phyloP scores from a whole-genome alignment of 495 filamentous ascomycete species.

The Lasiosphaeria miniovina region DNA sequence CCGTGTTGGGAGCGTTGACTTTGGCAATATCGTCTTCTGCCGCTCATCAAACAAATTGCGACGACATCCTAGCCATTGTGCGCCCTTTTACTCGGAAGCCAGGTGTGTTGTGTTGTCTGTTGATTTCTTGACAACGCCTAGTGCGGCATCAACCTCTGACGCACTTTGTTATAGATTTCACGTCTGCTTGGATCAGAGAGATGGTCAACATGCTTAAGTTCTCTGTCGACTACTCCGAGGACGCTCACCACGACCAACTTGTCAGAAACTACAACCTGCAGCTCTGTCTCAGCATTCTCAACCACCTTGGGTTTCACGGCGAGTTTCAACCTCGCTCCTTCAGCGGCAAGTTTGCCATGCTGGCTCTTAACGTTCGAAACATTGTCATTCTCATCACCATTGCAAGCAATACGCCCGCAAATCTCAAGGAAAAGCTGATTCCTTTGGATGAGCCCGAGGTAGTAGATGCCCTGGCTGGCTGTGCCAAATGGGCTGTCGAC shows the following conservation, averaged over 20 bases:
- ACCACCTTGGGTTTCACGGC: slow-evolving; percentile 62
- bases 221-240: slow-evolving; percentile 67
- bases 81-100: slow-evolving; percentile 46
- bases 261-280: slow-evolving; percentile 65
- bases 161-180: slow-evolving; percentile 38
- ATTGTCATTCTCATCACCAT: slow-evolving; percentile 64
- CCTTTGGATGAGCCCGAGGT: slow-evolving; percentile 66
- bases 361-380: slow-evolving; percentile 68
- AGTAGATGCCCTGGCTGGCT: slow-evolving; percentile 53
- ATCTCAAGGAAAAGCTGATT: slow-evolving; percentile 36
- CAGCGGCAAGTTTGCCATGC: slow-evolving; percentile 68
- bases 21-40: slow-evolving; percentile 44
- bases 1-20: slow-evolving; percentile 38
- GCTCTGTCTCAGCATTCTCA: slow-evolving; percentile 66
- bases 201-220: slow-evolving; percentile 64
- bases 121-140: neutral
- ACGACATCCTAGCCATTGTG: slow-evolving; percentile 71
- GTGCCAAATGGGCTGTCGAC: slow-evolving; percentile 63
- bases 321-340: slow-evolving; percentile 57
- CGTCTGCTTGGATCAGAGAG: slow-evolving; percentile 55
- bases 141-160: slow-evolving; percentile 35
- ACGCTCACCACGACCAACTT: slow-evolving; percentile 65
- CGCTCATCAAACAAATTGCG: slow-evolving; percentile 57
- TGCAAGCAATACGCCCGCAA: slow-evolving; percentile 48
- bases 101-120: slow-evolving; percentile 19